Evolutionary conservation across 2,329 filamentous ascomycete genomes (phyloP), one percentile per base, ranked within the genome.

Genomic region (Diaporthe vexans): DNA sequence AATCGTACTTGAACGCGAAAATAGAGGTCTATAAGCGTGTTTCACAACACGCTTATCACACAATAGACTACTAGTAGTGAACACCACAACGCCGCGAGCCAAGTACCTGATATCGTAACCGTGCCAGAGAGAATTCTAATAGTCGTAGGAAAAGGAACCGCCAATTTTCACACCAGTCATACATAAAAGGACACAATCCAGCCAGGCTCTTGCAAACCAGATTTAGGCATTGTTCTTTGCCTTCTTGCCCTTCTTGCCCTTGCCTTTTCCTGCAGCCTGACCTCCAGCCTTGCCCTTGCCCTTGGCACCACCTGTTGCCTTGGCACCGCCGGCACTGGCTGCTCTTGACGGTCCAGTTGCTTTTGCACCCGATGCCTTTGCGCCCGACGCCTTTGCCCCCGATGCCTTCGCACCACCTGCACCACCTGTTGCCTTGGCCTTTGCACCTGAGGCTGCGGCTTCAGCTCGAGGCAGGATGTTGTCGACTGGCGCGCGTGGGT

Each of bases 381-480:
- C 37, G 11, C 58, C 58, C 8, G 58, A 46, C 5, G 61, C 61
- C 61, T 65, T 65, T 52, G 46, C 63, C n/a, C 46, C 48, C 1
- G 63, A 26, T 21, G 63, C 63, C 33, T 68, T 68, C 48, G 48
- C 63, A 21, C 46, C 58, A 11, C 13, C 48, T 8, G 46, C 63
- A 4, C 46, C 33, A 13, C 48, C 63, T 19, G 63, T 54, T 3
- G 46, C 46, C 33, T 52, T 67, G 26, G 43, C 61, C 46, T 52
- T 37, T 46, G 46, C 29, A 7, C 29, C 29, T 1, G 26, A 21
- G 7, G 61, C 29, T 51, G 19, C 61, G 5, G 61, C 7, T 26
- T 43, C 58, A 29, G 61, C 63, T 13, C 63, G 63, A 2, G 63
- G 63, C 63, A 68, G 15, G 63, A 68, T 19, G 4, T 68, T 4